phyloP scores from a whole-genome alignment of 2,329 filamentous ascomycete species.

The Escovopsis sp. region DNA sequence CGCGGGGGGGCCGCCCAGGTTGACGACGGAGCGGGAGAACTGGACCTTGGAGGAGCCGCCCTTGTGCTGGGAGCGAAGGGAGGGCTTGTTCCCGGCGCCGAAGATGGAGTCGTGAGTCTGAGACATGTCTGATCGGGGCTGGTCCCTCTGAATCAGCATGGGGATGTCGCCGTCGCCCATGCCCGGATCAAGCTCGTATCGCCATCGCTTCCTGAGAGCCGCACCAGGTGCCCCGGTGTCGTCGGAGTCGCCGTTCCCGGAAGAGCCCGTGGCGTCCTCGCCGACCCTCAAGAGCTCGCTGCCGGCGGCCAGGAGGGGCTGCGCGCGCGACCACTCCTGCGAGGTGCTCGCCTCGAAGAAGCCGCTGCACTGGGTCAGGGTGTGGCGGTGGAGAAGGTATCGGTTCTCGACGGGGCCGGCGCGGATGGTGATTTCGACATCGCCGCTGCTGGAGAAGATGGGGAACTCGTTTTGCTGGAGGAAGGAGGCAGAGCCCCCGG shows the following conservation, averaged over 20 bases:
- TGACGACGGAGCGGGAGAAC: conserved; percentile 82
- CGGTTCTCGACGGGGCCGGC: conserved; percentile 50
- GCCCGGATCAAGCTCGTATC: conserved; percentile 74
- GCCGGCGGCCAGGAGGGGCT: conserved; percentile 15
- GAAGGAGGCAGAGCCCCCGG: conserved; percentile 52
- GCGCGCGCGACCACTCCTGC: conserved; percentile 49
- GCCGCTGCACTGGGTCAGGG: conserved; percentile 76
- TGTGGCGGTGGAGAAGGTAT: conserved; percentile 78
- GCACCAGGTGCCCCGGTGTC: background rate
- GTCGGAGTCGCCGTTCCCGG: conserved; percentile 9
- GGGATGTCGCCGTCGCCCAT: conserved; percentile 61
- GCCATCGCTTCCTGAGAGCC: conserved; percentile 48
- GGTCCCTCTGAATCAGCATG: conserved; percentile 73
- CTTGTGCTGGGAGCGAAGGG: conserved; percentile 18
- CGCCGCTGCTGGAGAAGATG: conserved; percentile 75
- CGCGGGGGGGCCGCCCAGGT: conserved; percentile 40
- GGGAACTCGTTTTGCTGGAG: conserved; percentile 82
- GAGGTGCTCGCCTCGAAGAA: conserved; percentile 84
- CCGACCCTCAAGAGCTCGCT: conserved; percentile 40
- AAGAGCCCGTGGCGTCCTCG: conserved; percentile 21
- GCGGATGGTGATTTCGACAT: conserved; percentile 77
- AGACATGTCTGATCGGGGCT: conserved; percentile 8
- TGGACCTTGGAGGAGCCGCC: conserved; percentile 28
- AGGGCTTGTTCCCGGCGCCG: conserved; percentile 32
- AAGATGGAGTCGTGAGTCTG: conserved; percentile 13